Evolutionary conservation across 768 basidiomycete genomes (phyloP).

Genomic region (Rickenella mellea): DNA sequence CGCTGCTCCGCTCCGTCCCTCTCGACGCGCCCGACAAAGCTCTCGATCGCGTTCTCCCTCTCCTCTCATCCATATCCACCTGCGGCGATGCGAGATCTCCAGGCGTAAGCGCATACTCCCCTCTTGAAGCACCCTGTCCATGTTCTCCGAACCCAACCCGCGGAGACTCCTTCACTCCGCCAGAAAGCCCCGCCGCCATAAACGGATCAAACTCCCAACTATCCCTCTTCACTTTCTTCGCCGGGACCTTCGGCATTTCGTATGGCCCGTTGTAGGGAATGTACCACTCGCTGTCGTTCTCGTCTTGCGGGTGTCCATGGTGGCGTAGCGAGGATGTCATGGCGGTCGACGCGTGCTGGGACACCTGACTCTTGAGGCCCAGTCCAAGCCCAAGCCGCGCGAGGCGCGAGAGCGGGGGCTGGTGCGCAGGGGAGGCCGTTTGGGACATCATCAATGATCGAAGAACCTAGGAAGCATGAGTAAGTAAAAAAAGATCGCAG

Average conservation of each 20-base stretch:
- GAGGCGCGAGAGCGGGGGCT: background rate
- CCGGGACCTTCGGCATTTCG: constrained; percentile 24
- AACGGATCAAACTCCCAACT: too few relatives aligned
- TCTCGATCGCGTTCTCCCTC: constrained; percentile 14
- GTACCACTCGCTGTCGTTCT: constrained; percentile 43
- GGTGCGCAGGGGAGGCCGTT: too few relatives aligned
- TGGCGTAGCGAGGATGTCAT: too few relatives aligned
- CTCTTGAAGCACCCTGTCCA: background rate
- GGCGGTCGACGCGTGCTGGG: background rate
- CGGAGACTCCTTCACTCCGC: background rate
- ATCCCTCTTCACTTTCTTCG: constrained; percentile 21
- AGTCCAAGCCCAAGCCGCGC: background rate
- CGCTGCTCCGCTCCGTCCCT: constrained; percentile 20
- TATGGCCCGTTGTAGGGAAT: constrained; percentile 58
- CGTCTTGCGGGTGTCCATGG: constrained; percentile 9
- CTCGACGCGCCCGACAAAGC: constrained; percentile 34
- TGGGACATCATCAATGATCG: too few relatives aligned
- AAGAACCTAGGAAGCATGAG: too few relatives aligned
- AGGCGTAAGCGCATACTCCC: background rate
- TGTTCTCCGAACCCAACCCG: background rate
- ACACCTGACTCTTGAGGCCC: background rate
- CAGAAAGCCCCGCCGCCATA: background rate
- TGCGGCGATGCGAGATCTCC: background rate
- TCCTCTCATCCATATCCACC: background rate
- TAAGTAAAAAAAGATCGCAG: too few relatives aligned